phyloP scores from a whole-genome alignment of 352 stramenopile species.

The Blastocystis sp. region DNA sequence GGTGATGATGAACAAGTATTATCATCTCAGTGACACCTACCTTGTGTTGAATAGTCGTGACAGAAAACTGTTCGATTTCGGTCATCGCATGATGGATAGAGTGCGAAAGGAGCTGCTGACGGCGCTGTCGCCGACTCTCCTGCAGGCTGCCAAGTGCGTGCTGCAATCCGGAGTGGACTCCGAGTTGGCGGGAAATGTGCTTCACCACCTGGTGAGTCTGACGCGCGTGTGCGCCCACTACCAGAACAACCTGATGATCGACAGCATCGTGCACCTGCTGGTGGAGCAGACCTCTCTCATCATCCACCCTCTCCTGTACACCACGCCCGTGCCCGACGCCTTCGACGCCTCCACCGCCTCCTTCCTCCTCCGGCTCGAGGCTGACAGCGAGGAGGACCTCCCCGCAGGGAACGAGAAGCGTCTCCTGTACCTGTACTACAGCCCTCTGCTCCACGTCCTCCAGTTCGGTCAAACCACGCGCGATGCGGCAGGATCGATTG shows the following conservation, averaged over 20 bases:
- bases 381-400: neutral
- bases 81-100: neutral
- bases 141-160: neutral
- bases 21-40: neutral
- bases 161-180: neutral
- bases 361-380: neutral
- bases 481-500: neutral
- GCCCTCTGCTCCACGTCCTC: neutral
- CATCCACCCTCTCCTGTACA: neutral
- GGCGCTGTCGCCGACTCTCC: neutral
- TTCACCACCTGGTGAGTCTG: neutral
- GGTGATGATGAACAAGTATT: neutral
- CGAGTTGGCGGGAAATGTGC: neutral
- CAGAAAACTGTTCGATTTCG: neutral
- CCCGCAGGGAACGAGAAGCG: neutral
- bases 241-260: slow-evolving; percentile 59
- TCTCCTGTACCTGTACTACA: slow-evolving; percentile 10
- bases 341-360: neutral
- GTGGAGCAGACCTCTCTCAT: neutral
- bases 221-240: neutral
- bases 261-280: slow-evolving; percentile 49
- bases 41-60: neutral
- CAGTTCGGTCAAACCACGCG: neutral
- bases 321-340: neutral
- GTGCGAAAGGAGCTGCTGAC: slow-evolving; percentile 24